phyloP scores from a whole-genome alignment of 495 filamentous ascomycete genomes.

The Venustampulla echinocandica region DNA sequence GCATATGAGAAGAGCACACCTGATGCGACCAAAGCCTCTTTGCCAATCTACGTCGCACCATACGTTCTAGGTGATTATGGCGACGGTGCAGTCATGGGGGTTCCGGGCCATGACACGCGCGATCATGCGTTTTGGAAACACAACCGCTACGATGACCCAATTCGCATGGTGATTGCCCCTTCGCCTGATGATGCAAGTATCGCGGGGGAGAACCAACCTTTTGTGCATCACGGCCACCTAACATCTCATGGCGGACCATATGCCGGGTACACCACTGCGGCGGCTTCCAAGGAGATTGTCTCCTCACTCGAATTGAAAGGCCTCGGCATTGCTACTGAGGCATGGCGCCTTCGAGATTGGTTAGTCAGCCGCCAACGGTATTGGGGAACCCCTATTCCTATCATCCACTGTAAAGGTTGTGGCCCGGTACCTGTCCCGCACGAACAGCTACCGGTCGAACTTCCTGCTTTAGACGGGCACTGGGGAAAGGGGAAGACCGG shows the following conservation, averaged over 20 bases:
- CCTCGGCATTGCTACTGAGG: conserved; percentile 50
- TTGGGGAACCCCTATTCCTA: conserved; percentile 86
- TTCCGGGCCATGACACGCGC: conserved; percentile 72
- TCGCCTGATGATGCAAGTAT: conserved; percentile 38
- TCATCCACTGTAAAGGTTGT: conserved; percentile 72
- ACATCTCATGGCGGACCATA: conserved; percentile 54
- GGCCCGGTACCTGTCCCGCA: conserved; percentile 72
- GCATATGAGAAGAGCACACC: conserved; percentile 43
- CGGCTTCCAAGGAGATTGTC: conserved; percentile 55
- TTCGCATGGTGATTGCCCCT: conserved; percentile 46
- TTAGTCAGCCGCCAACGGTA: conserved; percentile 81
- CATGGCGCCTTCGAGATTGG: conserved; percentile 79
- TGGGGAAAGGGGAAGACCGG: conserved; percentile 63
- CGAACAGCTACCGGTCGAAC: conserved; percentile 63
- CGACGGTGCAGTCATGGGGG: conserved; percentile 87
- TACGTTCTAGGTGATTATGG: conserved; percentile 86
- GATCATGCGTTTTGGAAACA: conserved; percentile 74
- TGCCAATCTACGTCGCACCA: conserved; percentile 73
- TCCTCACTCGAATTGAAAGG: conserved; percentile 42
- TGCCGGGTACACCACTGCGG: conserved; percentile 48
- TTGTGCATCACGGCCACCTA: conserved; percentile 56
- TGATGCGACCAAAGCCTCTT: conserved; percentile 37
- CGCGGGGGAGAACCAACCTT: conserved; percentile 34
- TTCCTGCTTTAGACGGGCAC: conserved; percentile 61
- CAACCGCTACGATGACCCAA: conserved; percentile 43